Conservation (phyloP, 345 rosid species). For the Jatropha curcas region DNA sequence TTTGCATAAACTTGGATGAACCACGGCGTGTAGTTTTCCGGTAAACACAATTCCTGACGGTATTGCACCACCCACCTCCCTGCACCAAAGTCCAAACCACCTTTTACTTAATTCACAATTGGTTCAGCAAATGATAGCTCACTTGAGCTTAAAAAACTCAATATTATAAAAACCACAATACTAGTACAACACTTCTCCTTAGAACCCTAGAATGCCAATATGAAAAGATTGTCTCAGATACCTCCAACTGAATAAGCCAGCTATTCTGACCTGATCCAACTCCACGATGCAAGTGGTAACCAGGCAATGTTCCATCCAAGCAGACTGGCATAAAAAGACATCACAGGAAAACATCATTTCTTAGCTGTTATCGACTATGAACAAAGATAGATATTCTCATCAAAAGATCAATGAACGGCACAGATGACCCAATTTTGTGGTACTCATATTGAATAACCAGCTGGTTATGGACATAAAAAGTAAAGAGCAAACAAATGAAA, state of each 20-base stretch:
- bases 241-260: constrained; percentile 39
- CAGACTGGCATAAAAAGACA: constrained; percentile 22
- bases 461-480: too few species aligned
- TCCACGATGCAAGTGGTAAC: constrained; percentile 37
- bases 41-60: constrained; percentile 24
- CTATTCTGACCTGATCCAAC: constrained; percentile 29
- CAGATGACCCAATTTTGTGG: not conserved
- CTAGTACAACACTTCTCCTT: too few species aligned
- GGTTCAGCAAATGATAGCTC: not conserved
- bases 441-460: too few species aligned
- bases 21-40: constrained; percentile 38
- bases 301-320: constrained; percentile 37
- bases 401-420: not conserved
- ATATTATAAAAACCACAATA: too few species aligned
- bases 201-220: not conserved
- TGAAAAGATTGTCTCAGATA: not conserved
- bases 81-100: not conserved
- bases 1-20: constrained; percentile 33
- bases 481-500: too few species aligned
- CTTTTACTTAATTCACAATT: not conserved
- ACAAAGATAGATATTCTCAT: not conserved
- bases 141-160: not conserved
- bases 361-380: not conserved
- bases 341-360: not conserved
- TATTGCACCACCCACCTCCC: constrained; percentile 40